A percentile compares a stretch with the other conserved stretches of the same genome.
These are phyloP conservation scores for Allomyces macrogynus DNA, from an alignment of 192 early-diverging fungal genomes.

Conservation along the genomic window DNA sequence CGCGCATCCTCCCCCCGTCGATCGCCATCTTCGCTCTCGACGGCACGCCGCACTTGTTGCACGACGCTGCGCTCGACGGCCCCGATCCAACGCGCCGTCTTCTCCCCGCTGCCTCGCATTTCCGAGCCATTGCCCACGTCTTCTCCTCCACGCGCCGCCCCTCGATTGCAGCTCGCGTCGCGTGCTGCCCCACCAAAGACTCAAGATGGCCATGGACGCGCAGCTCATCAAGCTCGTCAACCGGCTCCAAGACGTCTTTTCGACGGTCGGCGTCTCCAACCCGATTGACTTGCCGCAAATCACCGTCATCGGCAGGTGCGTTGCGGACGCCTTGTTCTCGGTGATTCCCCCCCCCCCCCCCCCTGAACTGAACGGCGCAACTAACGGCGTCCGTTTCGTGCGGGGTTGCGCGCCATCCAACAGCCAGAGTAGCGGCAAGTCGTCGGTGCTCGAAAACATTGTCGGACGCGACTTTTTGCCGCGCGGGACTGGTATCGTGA, in stretches of 20 bases:
- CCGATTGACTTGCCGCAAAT: conserved; percentile 79
- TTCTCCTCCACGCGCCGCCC: too few species aligned
- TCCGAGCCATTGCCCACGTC: too few species aligned
- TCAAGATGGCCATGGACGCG: conserved; percentile 21
- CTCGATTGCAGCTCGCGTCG: too few species aligned
- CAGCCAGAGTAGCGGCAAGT: conserved; percentile 78
- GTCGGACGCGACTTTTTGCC: conserved; percentile 98
- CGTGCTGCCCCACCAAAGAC: background rate
- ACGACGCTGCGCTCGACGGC: too few species aligned
- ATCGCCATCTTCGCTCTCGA: too few species aligned
- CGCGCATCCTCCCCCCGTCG: too few species aligned
- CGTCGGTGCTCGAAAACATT: conserved; percentile 97
- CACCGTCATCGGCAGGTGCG: conserved; percentile 53
- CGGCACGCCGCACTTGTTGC: too few species aligned
- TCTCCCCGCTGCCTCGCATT: too few species aligned
- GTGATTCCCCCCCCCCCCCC: background rate
- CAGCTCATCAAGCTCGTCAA: conserved; percentile 48
- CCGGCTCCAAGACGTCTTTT: conserved; percentile 73
- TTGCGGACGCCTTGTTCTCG: background rate
- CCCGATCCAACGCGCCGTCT: too few species aligned
- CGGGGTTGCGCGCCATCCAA: background rate
- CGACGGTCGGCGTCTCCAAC: conserved; percentile 72
- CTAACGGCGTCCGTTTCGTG: background rate
- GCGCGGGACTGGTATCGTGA: conserved; percentile 91
- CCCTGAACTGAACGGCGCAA: too few species aligned